Evolutionary conservation across 2,329 filamentous ascomycete species (phyloP).

Genomic region (Blumeria graminis): DNA sequence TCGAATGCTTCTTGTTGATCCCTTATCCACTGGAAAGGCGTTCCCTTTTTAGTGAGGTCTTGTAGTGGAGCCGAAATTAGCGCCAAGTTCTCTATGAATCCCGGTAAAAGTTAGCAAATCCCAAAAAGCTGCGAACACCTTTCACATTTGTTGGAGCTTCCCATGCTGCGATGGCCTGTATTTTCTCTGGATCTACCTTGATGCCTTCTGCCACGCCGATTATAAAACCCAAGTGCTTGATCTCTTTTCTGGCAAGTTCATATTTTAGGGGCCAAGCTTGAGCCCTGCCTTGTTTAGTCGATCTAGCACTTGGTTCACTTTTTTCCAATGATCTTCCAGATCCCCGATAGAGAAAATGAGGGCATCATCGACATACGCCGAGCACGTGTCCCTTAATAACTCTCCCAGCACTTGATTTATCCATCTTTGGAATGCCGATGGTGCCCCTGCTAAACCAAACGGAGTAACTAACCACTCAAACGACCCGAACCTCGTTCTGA

Average conservation of each 20-base stretch:
- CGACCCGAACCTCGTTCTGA: too few species aligned
- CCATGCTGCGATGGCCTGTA: too few species aligned
- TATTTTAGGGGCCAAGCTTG: neutral
- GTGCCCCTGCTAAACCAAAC: neutral
- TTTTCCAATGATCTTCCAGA: neutral
- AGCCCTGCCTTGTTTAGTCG: neutral
- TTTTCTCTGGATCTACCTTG: too few species aligned
- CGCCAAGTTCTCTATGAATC: neutral
- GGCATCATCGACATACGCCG: neutral
- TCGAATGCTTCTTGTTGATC: neutral
- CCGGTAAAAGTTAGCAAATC: neutral
- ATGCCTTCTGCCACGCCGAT: neutral
- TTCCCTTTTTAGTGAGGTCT: neutral
- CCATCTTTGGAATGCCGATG: neutral
- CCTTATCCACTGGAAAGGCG: neutral
- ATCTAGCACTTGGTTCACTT: neutral
- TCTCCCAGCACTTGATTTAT: neutral
- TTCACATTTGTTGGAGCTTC: too few species aligned
- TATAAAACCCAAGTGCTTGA: neutral
- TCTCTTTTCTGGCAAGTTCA: neutral
- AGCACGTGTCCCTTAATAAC: neutral
- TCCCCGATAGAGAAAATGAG: neutral
- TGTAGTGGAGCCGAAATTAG: neutral
- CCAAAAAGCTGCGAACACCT: too few species aligned
- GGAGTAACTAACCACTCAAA: too few species aligned